Conservation (phyloP, 2,329 filamentous ascomycete genomes). For the Dactylellina parvicollis region DNA sequence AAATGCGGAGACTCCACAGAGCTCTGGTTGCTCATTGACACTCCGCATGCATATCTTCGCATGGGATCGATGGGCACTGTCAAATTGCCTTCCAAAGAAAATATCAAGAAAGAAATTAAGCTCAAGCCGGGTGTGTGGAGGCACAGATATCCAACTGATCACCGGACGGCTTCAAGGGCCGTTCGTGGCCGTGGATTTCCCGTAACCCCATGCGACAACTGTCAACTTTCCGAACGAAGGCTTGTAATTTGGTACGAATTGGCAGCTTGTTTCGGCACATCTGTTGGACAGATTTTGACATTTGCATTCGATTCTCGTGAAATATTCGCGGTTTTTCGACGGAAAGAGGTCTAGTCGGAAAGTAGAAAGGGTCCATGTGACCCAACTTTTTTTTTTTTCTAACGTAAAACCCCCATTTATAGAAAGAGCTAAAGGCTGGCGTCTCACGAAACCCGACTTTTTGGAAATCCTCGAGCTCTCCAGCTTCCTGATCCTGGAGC, state of each 20-base stretch:
- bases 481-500: constrained; percentile 54
- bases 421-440: constrained; percentile 41
- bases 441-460: constrained; percentile 30
- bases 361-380: constrained; percentile 52
- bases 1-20: constrained; percentile 54
- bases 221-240: constrained; percentile 47
- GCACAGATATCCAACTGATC: constrained; percentile 37
- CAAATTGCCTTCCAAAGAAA: constrained; percentile 31
- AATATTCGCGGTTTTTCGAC: constrained; percentile 42
- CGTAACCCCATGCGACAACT: constrained; percentile 47
- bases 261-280: constrained; percentile 38
- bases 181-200: constrained; percentile 51
- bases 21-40: constrained; percentile 41
- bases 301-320: constrained; percentile 33
- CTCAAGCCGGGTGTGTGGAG: constrained; percentile 42
- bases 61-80: constrained; percentile 1
- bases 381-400: constrained; percentile 34
- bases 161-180: constrained; percentile 53
- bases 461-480: constrained; percentile 39
- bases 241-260: constrained; percentile 36
- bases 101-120: too few relatives aligned
- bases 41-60: constrained; percentile 34
- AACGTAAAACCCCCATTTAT: constrained; percentile 53
- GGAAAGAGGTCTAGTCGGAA: constrained; percentile 53
- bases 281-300: constrained; percentile 18